Evolutionary conservation across 164 flowering plant genomes (phyloP).

Genomic region (Kalanchoe fedtschenkoi): DNA sequence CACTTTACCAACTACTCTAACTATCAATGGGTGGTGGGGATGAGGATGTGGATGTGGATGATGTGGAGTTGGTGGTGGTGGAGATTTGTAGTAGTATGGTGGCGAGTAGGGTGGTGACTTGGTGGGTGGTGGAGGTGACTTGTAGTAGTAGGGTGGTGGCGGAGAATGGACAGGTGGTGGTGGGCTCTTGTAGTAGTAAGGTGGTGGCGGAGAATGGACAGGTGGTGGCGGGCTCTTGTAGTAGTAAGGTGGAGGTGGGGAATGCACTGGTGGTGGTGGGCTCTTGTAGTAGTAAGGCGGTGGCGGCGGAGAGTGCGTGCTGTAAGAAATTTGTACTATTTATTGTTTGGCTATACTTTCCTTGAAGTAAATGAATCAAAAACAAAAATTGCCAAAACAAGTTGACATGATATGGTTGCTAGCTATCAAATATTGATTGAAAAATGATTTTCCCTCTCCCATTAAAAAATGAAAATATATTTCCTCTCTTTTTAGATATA

Average conservation of each 20-base stretch:
- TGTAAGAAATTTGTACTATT: no score
- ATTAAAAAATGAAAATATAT: no score
- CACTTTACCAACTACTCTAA: conserved; percentile 64
- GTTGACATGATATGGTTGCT: no score
- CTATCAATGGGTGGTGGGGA: conserved; percentile 23
- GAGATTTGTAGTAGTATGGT: conserved; percentile 25
- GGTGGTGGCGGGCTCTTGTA: conserved; percentile 38
- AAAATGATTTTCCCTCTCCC: no score
- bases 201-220: conserved; percentile 17
- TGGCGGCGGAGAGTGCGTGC: conserved; percentile 18
- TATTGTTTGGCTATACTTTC: no score
- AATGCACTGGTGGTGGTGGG: conserved; percentile 23
- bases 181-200: conserved; percentile 32
- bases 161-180: conserved; percentile 23
- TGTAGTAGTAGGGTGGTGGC: conserved; percentile 30
- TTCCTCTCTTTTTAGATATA: no score
- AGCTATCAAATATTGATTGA: no score
- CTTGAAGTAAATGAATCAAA: no score
- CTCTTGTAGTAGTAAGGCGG: conserved; percentile 18
- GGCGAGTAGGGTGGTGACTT: conserved; percentile 14
- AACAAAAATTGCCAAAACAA: no score
- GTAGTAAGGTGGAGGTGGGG: conserved; percentile 25
- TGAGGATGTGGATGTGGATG: conserved; percentile 17
- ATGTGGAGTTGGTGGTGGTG: conserved; percentile 30
- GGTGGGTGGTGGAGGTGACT: conserved; percentile 29